A percentile compares a stretch with the other conserved stretches of the same genome.
phyloP scores from a whole-genome alignment of 148 eudicot species.

The Polygonum aviculare region DNA sequence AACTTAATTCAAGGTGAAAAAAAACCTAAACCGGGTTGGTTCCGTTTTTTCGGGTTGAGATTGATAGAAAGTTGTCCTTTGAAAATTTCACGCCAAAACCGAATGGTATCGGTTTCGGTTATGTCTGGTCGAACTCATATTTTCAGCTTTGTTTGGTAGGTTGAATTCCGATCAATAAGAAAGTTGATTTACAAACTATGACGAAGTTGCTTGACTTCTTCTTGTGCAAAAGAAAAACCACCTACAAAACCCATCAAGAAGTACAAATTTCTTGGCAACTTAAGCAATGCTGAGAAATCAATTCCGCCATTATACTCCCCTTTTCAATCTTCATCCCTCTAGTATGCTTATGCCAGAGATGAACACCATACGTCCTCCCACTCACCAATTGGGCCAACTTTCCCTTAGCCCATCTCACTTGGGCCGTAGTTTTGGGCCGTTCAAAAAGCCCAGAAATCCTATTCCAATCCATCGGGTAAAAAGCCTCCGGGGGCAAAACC shows the following conservation, averaged over 20 bases:
- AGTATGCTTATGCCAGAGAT: not conserved
- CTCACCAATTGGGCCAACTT: not conserved
- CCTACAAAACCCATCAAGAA: not conserved
- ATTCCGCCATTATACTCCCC: not conserved
- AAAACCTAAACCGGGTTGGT: too few species aligned
- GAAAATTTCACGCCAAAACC: too few species aligned
- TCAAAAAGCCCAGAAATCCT: slow-evolving; percentile 34
- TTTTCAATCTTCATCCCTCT: not conserved
- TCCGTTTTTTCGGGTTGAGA: too few species aligned
- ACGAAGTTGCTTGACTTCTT: too few species aligned
- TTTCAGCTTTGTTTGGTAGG: too few species aligned
- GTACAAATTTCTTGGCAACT: not conserved
- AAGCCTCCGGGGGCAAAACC: slow-evolving; percentile 53
- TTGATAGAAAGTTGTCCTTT: too few species aligned
- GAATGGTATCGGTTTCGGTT: too few species aligned
- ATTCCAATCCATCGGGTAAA: slow-evolving; percentile 70
- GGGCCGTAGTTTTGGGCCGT: slow-evolving; percentile 31
- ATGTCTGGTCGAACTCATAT: too few species aligned
- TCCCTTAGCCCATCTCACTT: slow-evolving; percentile 26
- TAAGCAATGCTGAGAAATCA: not conserved
- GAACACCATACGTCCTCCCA: not conserved
- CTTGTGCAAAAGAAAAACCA: not conserved
- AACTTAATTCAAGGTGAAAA: too few species aligned
- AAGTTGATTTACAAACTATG: too few species aligned
- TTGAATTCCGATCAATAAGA: too few species aligned